These are phyloP conservation scores for Forsythia viridissima DNA, from an alignment of 257 asterid genomes.

Conservation along the genomic window DNA sequence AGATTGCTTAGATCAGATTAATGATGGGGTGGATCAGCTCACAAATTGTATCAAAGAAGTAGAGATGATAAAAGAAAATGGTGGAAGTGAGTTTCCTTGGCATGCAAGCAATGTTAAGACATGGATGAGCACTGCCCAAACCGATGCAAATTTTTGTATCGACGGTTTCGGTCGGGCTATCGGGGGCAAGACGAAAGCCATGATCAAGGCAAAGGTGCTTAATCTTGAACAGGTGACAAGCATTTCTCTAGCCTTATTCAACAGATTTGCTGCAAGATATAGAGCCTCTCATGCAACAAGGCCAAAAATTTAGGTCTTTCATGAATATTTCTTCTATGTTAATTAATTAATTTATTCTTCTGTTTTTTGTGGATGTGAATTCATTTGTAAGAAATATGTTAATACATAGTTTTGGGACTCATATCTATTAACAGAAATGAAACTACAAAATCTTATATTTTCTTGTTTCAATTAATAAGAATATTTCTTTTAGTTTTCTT, in stretches of 20 bases:
- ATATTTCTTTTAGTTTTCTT: no score
- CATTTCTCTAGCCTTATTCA: conserved; percentile 54
- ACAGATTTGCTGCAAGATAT: conserved; percentile 51
- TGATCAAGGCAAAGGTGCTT: conserved; percentile 52
- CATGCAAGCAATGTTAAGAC: conserved; percentile 55
- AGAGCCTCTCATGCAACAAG: conserved; percentile 24
- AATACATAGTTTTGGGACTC: background rate
- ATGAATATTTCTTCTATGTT: background rate
- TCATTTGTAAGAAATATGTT: background rate
- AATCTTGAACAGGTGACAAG: conserved; percentile 62
- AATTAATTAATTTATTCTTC: background rate
- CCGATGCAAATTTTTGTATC: conserved; percentile 53
- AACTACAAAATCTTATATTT: no score
- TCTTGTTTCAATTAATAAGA: background rate
- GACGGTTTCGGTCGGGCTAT: conserved; percentile 53
- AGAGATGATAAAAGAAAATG: conserved; percentile 35
- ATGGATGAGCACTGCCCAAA: conserved; percentile 62
- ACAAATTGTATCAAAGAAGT: conserved; percentile 54
- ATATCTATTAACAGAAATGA: background rate
- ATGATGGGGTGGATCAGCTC: conserved; percentile 59
- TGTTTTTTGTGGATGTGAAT: background rate
- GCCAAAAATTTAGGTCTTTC: conserved; percentile 15
- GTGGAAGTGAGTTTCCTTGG: conserved; percentile 48
- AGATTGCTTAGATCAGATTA: conserved; percentile 68
- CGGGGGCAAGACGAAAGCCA: conserved; percentile 44